phyloP scores from a whole-genome alignment of 1,284 basidiomycete species.

The Malassezia sympodialis region DNA sequence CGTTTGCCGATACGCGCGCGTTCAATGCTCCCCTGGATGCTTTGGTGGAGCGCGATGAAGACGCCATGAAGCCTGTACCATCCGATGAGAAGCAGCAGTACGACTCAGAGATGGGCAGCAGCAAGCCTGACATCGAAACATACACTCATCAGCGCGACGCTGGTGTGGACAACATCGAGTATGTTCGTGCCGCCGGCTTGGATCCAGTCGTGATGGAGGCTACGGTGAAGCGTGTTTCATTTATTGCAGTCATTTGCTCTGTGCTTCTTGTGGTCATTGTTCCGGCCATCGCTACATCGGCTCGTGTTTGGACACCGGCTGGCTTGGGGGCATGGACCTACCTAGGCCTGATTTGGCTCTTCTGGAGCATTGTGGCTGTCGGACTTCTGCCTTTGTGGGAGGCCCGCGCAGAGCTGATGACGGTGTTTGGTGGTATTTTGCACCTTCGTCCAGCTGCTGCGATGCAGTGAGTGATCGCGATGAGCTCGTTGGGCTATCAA shows the following conservation, averaged over 20 bases:
- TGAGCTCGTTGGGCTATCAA: not conserved
- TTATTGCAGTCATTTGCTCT: conserved; percentile 24
- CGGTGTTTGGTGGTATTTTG: not conserved
- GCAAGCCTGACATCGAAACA: conserved; percentile 11
- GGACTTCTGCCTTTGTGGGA: conserved; percentile 78
- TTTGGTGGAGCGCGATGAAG: not conserved
- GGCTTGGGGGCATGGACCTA: conserved; percentile 41
- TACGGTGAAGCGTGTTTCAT: conserved; percentile 20
- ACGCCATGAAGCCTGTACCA: not conserved
- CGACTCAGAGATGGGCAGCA: not conserved
- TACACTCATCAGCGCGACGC: not conserved
- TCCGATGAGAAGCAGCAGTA: not conserved
- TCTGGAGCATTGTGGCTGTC: conserved; percentile 58
- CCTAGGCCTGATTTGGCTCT: conserved; percentile 67
- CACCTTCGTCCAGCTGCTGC: not conserved
- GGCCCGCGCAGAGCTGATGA: conserved; percentile 52
- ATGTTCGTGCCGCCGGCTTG: conserved; percentile 23
- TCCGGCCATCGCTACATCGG: conserved; percentile 29
- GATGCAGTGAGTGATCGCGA: not conserved
- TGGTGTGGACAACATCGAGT: conserved; percentile 12
- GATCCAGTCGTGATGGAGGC: conserved; percentile 26
- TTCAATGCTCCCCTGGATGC: conserved; percentile 35
- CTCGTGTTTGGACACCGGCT: conserved; percentile 26
- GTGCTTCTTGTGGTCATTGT: conserved; percentile 33
- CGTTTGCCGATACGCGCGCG: conserved; percentile 35